Percentiles rank a stretch among this genome's conserved stretches.
phyloP scores from a whole-genome alignment of 495 filamentous ascomycete species.

The Apodospora peruviana region DNA sequence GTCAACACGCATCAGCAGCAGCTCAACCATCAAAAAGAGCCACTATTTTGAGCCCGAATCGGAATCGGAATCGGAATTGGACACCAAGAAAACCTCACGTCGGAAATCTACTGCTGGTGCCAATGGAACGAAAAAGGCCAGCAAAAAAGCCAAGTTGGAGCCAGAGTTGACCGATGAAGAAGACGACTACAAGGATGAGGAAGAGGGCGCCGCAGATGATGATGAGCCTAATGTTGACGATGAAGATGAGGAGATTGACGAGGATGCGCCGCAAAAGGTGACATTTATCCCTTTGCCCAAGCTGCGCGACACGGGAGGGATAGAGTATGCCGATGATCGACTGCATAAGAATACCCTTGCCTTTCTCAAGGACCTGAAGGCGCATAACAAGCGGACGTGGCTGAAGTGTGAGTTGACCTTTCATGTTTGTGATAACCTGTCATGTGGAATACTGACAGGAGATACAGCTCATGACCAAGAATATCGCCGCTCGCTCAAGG shows the following conservation, averaged over 20 bases:
- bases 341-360: conserved; percentile 78
- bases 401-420: conserved; percentile 58
- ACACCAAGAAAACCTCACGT: not conserved
- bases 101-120: not conserved
- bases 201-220: conserved; percentile 16
- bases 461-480: conserved; percentile 65
- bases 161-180: conserved; percentile 10
- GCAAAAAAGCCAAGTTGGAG: not conserved
- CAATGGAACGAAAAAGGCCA: not conserved
- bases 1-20: conserved; percentile 31
- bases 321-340: conserved; percentile 60
- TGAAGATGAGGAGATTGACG: conserved; percentile 30
- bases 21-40: conserved; percentile 31
- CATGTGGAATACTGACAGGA: not conserved
- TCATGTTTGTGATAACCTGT: not conserved
- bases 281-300: conserved; percentile 64
- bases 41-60: conserved; percentile 30
- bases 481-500: conserved; percentile 67
- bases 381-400: conserved; percentile 78
- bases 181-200: conserved; percentile 21
- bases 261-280: conserved; percentile 29
- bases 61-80: conserved; percentile 7
- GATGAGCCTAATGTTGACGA: conserved; percentile 15
- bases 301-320: conserved; percentile 58
- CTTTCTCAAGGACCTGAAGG: conserved; percentile 68